phyloP scores from a whole-genome alignment of 202 grass and related monocot species.

The Setaria viridis region DNA sequence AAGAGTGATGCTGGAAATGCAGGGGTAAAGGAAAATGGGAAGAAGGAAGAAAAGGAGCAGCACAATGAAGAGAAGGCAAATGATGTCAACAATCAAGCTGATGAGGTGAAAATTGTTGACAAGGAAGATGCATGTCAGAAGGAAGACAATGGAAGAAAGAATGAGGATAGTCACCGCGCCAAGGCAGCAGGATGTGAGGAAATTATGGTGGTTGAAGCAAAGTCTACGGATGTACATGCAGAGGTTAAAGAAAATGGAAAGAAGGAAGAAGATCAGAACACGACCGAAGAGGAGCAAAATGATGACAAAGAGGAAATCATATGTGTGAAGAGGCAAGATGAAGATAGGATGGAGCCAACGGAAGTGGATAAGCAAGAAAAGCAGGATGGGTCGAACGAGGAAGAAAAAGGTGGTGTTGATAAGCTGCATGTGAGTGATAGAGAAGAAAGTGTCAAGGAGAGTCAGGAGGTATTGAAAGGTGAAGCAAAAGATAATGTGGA shows the following conservation, averaged over 20 bases:
- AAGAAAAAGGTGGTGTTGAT: constrained; percentile 33
- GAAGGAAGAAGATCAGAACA: constrained; percentile 24
- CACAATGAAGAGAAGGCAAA: not conserved
- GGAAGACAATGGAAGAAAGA: constrained; percentile 22
- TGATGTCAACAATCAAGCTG: not conserved
- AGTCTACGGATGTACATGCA: constrained; percentile 20
- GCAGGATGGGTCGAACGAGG: constrained; percentile 32
- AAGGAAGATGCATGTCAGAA: not conserved
- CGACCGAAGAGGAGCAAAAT: not conserved
- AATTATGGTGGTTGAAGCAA: constrained; percentile 43
- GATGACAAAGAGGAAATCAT: not conserved
- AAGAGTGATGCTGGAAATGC: constrained; percentile 37
- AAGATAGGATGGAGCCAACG: not conserved
- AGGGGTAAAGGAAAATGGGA: constrained; percentile 27
- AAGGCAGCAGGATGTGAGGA: constrained; percentile 18
- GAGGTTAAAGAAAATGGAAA: constrained; percentile 37
- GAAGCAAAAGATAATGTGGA: not conserved
- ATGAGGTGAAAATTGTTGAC: not conserved
- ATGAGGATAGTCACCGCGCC: not conserved
- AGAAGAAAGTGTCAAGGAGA: not conserved
- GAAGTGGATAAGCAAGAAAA: constrained; percentile 1
- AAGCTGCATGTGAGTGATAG: not conserved
- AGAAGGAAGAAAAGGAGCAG: constrained; percentile 20
- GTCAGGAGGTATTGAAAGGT: not conserved
- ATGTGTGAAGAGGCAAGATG: constrained; percentile 4